Evolutionary conservation across 2,329 filamentous ascomycete species (phyloP).

Genomic region (Stemphylium vesicarium): DNA sequence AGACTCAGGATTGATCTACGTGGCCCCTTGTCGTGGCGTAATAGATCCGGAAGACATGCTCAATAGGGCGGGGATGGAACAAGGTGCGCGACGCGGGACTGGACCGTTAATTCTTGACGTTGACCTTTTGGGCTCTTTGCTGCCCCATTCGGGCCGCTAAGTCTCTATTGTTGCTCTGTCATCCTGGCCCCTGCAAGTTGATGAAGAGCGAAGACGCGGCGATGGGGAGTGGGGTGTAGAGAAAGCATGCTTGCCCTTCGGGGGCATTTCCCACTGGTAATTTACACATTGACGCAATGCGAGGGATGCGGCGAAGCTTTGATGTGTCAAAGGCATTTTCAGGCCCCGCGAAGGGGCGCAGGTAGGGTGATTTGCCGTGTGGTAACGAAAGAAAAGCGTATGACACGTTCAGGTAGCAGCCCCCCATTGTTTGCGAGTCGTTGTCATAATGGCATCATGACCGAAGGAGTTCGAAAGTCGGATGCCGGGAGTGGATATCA

Average conservation of each 20-base stretch:
- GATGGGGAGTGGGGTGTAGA: neutral
- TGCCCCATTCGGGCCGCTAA: conserved; percentile 17
- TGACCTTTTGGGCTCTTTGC: conserved; percentile 13
- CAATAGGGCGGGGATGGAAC: conserved; percentile 38
- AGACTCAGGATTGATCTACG: conserved; percentile 44
- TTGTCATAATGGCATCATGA: conserved; percentile 1
- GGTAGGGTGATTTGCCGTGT: neutral
- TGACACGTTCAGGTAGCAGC: neutral
- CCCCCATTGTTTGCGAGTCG: conserved; percentile 2
- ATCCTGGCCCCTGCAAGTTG: conserved; percentile 6
- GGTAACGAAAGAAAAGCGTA: neutral
- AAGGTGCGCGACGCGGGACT: conserved; percentile 25
- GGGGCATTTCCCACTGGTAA: neutral
- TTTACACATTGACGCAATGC: neutral
- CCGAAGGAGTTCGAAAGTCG: conserved; percentile 8
- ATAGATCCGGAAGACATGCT: conserved; percentile 39
- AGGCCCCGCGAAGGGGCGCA: neutral
- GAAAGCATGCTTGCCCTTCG: neutral
- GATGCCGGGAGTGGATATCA: conserved; percentile 6
- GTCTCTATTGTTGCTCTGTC: conserved; percentile 6
- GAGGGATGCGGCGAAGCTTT: neutral
- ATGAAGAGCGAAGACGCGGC: neutral
- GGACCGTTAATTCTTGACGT: conserved; percentile 20
- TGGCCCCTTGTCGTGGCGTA: conserved; percentile 40
- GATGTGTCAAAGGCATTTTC: neutral